These are phyloP conservation scores for Geosmithia flava DNA, from an alignment of 2,329 filamentous ascomycete genomes.

Conservation along the genomic window DNA sequence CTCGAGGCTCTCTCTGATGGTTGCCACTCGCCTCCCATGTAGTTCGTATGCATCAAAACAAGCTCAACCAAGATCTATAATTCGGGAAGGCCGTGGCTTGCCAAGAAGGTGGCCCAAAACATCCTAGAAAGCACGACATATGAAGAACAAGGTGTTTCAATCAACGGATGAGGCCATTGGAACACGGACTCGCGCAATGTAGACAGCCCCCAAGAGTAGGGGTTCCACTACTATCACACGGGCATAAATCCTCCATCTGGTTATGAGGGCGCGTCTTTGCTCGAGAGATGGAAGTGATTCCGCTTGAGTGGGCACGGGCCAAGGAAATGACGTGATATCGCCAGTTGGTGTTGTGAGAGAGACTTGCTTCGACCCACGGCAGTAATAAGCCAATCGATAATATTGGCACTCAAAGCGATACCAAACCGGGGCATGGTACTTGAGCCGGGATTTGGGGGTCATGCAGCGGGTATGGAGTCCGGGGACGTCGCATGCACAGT, in stretches of 20 bases:
- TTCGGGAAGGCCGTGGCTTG: neutral
- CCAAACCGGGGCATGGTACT: no score
- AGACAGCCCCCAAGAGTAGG: neutral
- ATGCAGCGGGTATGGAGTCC: no score
- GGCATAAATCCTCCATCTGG: neutral
- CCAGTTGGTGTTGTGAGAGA: neutral
- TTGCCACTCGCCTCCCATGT: no score
- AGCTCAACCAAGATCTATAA: neutral
- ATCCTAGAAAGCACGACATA: neutral
- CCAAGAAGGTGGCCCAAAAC: neutral
- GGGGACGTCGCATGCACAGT: no score
- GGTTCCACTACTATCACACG: neutral
- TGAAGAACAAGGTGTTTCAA: neutral
- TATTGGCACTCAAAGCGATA: no score
- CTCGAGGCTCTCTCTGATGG: neutral
- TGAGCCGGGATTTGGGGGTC: no score
- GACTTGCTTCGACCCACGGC: neutral
- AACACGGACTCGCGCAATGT: neutral
- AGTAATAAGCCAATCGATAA: neutral
- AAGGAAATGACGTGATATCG: neutral
- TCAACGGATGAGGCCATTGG: neutral
- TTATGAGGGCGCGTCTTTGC: no score
- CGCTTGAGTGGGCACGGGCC: neutral
- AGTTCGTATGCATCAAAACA: no score
- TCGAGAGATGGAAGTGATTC: no score